Base-by-base conservation (phyloP, 2,329 filamentous ascomycete species). In the Daldinia eschscholtzii region DNA sequence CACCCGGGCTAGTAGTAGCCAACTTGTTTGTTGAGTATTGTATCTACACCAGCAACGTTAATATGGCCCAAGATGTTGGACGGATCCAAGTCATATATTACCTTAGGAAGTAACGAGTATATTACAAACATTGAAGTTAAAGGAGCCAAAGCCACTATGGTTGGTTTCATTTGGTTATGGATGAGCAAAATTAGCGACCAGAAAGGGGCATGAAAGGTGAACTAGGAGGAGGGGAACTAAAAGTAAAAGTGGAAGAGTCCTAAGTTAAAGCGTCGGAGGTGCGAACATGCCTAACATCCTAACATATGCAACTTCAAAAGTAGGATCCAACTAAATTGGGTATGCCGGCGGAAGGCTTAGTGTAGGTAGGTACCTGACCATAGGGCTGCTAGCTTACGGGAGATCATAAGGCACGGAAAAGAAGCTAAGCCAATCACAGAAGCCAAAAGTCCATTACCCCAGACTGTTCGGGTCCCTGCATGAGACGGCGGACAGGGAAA, bases 321-420 rank as follows among this genome's bases (percentile, higher is more conserved):
- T 30, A 33, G 6, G 1, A 30, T 50, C 12, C 28, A 30, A 50
- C 46, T 50, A 30, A 30, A 50, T 50, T 30, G 26, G 23, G 46
- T 30, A 30, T 50, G 26, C 46, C 26, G 23, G 12, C 26, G 15
- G 26, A 50, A 50, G 46, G 23, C 18, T 50, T 50, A 50, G 26
- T 50, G 46, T 35, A 33, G 6, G 6, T 33, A 33, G 20, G 20
- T 50, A 18, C 26, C 46, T 50, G 46, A 15, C 15, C 46, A 4
- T 52, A 52, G 46, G 46, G 46, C 46, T 52, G 46, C 6, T 52
- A 52, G 46, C 46, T n/a, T n/a, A 26, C 15, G 15, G 15, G 28
- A 33, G 46, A 48, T 48, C 28, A 30, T 18, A 9, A 52, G 26
- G 46, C 26, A 18, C 28, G 18, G n/a, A n/a, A 18, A 52, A 33